Conservation (phyloP, 257 asterid genomes). For the Ocimum tenuiflorum region DNA sequence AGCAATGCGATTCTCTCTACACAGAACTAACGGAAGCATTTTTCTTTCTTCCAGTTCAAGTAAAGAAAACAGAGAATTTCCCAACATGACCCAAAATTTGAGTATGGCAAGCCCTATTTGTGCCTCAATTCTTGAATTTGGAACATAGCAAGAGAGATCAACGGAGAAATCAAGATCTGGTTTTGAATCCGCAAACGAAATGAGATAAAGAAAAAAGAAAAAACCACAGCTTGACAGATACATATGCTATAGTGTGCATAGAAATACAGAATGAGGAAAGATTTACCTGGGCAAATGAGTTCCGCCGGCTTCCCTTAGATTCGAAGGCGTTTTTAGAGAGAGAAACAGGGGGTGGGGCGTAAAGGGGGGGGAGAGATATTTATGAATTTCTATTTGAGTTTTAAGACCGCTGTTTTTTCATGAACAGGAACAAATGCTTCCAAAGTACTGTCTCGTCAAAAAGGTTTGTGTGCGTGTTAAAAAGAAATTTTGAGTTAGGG, state of each 20-base stretch:
- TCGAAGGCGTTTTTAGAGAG: slow-evolving; percentile 21
- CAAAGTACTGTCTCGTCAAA: too few species aligned
- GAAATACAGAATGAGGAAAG: neutral
- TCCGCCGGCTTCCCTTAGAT: slow-evolving; percentile 28
- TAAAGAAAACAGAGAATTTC: slow-evolving; percentile 1
- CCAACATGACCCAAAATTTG: neutral
- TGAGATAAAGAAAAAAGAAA: neutral
- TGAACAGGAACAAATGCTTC: neutral
- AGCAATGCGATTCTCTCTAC: neutral
- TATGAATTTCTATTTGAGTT: neutral
- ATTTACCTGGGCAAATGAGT: slow-evolving; percentile 19
- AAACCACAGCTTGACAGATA: neutral
- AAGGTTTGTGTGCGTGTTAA: too few species aligned
- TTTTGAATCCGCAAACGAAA: slow-evolving; percentile 1
- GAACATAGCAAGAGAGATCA: slow-evolving; percentile 4
- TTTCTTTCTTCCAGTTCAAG: slow-evolving; percentile 9
- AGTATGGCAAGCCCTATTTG: neutral
- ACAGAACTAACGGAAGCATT: neutral
- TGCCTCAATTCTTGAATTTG: neutral
- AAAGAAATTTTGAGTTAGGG: too few species aligned
- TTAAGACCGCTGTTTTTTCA: slow-evolving; percentile 1
- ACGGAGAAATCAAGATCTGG: slow-evolving; percentile 28
- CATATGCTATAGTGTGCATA: neutral
- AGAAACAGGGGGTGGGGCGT: neutral
- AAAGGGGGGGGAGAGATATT: neutral